A percentile compares a stretch with the other conserved stretches of the same genome.
phyloP scores from a whole-genome alignment of 192 early-diverging fungal species.

The Allomyces javanicus region DNA sequence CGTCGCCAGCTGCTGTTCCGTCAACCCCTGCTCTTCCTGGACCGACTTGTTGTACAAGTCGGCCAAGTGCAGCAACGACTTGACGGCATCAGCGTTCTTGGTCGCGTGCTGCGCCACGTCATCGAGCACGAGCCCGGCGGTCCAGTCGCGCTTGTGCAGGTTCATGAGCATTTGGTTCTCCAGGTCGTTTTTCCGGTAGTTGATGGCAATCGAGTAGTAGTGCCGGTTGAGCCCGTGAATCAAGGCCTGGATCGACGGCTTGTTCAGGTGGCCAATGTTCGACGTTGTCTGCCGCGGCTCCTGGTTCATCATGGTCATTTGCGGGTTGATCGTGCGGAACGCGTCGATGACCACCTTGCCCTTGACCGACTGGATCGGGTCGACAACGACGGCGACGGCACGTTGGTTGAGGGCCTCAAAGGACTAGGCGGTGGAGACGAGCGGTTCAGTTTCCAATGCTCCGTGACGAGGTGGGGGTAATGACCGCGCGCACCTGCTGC shows the following conservation, averaged over 20 bases:
- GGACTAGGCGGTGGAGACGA: neutral
- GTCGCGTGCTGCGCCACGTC: slow-evolving; percentile 68
- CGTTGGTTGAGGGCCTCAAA: slow-evolving; percentile 87
- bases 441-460: neutral
- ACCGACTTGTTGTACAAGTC: slow-evolving; percentile 97
- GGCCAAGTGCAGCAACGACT: slow-evolving; percentile 74
- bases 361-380: slow-evolving; percentile 98
- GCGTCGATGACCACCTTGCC: slow-evolving; percentile 99
- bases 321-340: slow-evolving; percentile 88
- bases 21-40: slow-evolving; percentile 86
- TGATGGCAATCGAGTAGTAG: slow-evolving; percentile 98
- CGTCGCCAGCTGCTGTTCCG: slow-evolving; percentile 81
- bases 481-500: slow-evolving; percentile 47
- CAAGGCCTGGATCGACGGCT: slow-evolving; percentile 90
- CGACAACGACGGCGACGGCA: slow-evolving; percentile 94
- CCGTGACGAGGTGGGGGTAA: too few relatives aligned
- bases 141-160: slow-evolving; percentile 98
- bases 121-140: slow-evolving; percentile 65
- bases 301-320: slow-evolving; percentile 59
- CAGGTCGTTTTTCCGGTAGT: slow-evolving; percentile 97
- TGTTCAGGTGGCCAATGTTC: slow-evolving; percentile 95
- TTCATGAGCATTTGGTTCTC: slow-evolving; percentile 99
- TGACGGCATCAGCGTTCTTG: slow-evolving; percentile 65
- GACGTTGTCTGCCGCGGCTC: slow-evolving; percentile 96
- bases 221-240: slow-evolving; percentile 97